Conservation (phyloP, 1,284 basidiomycete genomes). For the Heterobasidion irregulare region DNA sequence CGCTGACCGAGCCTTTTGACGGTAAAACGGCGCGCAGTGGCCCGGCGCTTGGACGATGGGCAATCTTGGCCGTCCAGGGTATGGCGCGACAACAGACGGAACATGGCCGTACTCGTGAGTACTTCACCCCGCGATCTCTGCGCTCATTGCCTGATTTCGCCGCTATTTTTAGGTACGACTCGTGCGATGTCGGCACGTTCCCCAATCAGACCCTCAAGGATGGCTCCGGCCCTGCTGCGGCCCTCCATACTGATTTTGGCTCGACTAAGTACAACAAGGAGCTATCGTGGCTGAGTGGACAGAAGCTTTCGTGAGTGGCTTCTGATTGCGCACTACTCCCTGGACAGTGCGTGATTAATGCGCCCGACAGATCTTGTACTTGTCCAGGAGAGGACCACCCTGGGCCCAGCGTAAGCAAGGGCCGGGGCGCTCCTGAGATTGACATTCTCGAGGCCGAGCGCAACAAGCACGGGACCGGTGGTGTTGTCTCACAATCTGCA, state of each 20-base stretch:
- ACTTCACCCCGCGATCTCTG: neutral
- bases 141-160: neutral
- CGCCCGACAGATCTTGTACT: slow-evolving; percentile 50
- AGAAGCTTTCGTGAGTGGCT: slow-evolving; percentile 32
- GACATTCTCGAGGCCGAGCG: slow-evolving; percentile 72
- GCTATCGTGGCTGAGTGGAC: slow-evolving; percentile 40
- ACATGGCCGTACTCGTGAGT: slow-evolving; percentile 58
- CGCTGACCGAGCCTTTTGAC: neutral
- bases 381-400: slow-evolving; percentile 80
- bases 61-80: slow-evolving; percentile 80
- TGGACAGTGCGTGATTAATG: neutral
- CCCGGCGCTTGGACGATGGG: slow-evolving; percentile 86
- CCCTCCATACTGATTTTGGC: slow-evolving; percentile 38
- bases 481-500: slow-evolving; percentile 53
- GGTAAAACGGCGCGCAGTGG: slow-evolving; percentile 33
- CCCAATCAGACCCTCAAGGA: slow-evolving; percentile 63
- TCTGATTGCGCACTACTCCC: neutral
- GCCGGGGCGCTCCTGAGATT: slow-evolving; percentile 81
- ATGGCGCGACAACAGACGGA: slow-evolving; percentile 76
- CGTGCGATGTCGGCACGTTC: slow-evolving; percentile 80
- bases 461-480: slow-evolving; percentile 38
- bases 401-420: slow-evolving; percentile 56
- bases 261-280: slow-evolving; percentile 33
- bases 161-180: slow-evolving; percentile 46
- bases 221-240: slow-evolving; percentile 36